Conservation (phyloP, 768 basidiomycete species). For the Brasilioporus rufonigricans region DNA sequence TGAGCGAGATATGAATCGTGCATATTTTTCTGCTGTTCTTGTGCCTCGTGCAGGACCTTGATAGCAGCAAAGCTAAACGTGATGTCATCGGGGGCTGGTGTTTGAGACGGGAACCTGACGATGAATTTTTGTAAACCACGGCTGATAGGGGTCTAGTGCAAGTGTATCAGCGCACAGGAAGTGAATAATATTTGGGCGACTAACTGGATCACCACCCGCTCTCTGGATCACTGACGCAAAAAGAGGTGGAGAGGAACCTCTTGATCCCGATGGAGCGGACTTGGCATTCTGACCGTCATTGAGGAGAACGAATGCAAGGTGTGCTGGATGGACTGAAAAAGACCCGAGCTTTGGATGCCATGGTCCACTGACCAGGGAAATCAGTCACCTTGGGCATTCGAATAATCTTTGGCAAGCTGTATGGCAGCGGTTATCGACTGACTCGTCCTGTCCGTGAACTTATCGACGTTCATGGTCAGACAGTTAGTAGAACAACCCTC, state of each 20-base stretch:
- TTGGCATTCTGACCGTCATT: constrained; percentile 54
- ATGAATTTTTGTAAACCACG: constrained; percentile 74
- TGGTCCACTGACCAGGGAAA: neutral
- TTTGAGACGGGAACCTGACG: constrained; percentile 79
- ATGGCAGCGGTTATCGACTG: constrained; percentile 67
- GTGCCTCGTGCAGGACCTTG: constrained; percentile 73
- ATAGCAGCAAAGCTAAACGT: constrained; percentile 54
- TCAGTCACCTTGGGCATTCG: constrained; percentile 69
- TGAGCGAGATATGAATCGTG: constrained; percentile 92
- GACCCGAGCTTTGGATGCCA: neutral
- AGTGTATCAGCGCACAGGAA: neutral
- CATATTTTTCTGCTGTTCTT: constrained; percentile 76
- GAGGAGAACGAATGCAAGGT: constrained; percentile 78
- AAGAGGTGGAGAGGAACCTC: constrained; percentile 48
- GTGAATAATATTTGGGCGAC: constrained; percentile 18
- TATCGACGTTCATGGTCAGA: constrained; percentile 51
- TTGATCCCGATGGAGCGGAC: constrained; percentile 33
- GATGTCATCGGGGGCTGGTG: constrained; percentile 82
- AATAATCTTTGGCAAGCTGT: constrained; percentile 81
- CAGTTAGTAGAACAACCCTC: neutral
- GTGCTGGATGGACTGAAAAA: constrained; percentile 70
- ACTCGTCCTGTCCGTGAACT: constrained; percentile 80
- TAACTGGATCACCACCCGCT: constrained; percentile 82
- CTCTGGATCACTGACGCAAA: constrained; percentile 77
- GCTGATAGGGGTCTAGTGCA: constrained; percentile 50